A percentile compares a stretch with the other conserved stretches of the same genome.
phyloP scores from a whole-genome alignment of 2,329 filamentous ascomycete species.

The Colletotrichum karsti region DNA sequence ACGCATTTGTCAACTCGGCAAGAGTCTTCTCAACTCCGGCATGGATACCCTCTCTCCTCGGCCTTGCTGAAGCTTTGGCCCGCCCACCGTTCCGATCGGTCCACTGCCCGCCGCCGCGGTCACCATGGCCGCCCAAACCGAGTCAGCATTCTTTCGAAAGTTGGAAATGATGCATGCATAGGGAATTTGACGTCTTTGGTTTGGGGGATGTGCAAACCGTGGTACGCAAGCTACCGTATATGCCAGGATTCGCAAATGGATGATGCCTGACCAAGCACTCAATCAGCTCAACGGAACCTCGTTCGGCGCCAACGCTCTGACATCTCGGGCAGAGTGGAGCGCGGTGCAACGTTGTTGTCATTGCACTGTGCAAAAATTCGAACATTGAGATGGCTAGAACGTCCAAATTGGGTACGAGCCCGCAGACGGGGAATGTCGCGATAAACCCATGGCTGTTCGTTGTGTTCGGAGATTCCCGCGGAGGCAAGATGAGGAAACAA shows the following conservation, averaged over 20 bases:
- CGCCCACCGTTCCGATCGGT: not conserved
- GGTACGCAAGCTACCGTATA: not conserved
- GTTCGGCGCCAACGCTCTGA: constrained; percentile 22
- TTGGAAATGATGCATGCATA: too few species aligned
- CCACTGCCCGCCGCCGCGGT: too few species aligned
- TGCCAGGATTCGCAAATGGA: constrained; percentile 11
- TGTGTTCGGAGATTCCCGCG: constrained; percentile 7
- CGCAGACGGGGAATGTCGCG: not conserved
- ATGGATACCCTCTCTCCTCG: not conserved
- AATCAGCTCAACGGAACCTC: not conserved
- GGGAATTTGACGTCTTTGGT: not conserved
- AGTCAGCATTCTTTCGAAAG: not conserved
- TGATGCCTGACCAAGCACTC: constrained; percentile 18
- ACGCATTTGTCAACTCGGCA: not conserved
- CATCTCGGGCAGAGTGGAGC: constrained; percentile 10
- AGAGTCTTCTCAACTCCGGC: not conserved
- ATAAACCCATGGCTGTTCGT: not conserved
- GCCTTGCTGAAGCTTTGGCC: not conserved
- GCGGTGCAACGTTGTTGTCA: constrained; percentile 14
- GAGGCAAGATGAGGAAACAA: constrained; percentile 6
- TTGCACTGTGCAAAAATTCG: constrained; percentile 2
- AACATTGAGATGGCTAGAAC: not conserved
- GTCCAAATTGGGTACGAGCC: not conserved
- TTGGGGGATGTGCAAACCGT: not conserved
- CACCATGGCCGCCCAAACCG: too few species aligned